Evolutionary conservation across 805 yeast genomes (phyloP).

Genomic region (Lipomyces mesembrius): DNA sequence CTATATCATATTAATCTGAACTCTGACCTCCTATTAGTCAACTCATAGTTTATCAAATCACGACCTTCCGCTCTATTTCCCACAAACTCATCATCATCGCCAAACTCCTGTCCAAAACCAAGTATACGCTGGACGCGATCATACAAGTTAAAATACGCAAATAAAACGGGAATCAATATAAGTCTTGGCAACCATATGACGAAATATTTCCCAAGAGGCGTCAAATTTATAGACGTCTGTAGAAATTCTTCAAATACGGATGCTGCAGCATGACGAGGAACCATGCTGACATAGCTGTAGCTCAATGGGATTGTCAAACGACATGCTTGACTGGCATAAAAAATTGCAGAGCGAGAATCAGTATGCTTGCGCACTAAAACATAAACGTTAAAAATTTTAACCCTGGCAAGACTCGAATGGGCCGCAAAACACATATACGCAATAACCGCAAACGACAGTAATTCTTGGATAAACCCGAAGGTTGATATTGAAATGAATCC

Average conservation of each 20-base stretch:
- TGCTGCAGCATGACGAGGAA: constrained; percentile 52
- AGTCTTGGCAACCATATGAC: constrained; percentile 79
- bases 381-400: constrained; percentile 74
- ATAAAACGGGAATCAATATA: constrained; percentile 67
- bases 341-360: constrained; percentile 74
- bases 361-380: constrained; percentile 73
- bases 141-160: constrained; percentile 69
- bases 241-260: constrained; percentile 69
- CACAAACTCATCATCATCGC: constrained; percentile 47
- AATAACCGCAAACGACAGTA: constrained; percentile 53
- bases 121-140: constrained; percentile 58
- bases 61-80: constrained; percentile 40
- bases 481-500: constrained; percentile 52
- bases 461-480: constrained; percentile 50
- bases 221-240: constrained; percentile 74
- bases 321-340: constrained; percentile 79
- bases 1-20: neutral
- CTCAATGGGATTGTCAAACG: constrained; percentile 81
- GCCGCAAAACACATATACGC: constrained; percentile 74
- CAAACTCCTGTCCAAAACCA: constrained; percentile 48
- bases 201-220: constrained; percentile 72
- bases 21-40: constrained; percentile 10
- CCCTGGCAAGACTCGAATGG: constrained; percentile 64
- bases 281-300: constrained; percentile 74
- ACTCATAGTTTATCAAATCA: constrained; percentile 36